Conservation (phyloP, 2,329 filamentous ascomycete genomes). For the Epichloe gansuensis region DNA sequence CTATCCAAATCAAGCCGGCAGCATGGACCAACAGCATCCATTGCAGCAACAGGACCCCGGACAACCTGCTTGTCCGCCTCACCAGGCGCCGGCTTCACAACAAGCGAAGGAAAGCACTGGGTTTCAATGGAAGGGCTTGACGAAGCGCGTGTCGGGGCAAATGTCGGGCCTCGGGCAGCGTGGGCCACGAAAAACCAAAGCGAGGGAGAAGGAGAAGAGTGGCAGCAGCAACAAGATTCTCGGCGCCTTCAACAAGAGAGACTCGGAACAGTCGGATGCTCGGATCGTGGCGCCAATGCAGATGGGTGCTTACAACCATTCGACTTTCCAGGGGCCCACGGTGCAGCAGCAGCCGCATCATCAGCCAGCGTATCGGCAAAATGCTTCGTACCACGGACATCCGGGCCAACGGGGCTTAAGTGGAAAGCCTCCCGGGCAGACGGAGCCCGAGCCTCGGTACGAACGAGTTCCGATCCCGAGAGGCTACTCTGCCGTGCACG, state of each 20-base stretch:
- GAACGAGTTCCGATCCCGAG: conserved; percentile 25
- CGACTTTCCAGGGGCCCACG: background rate
- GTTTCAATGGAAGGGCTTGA: conserved; percentile 22
- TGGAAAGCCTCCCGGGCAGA: background rate
- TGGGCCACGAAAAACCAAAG: conserved; percentile 6
- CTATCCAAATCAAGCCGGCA: no score
- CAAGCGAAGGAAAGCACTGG: conserved; percentile 8
- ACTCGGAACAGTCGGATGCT: conserved; percentile 13
- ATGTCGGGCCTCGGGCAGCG: conserved; percentile 8
- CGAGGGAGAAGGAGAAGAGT: conserved; percentile 12
- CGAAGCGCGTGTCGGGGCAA: conserved; percentile 20
- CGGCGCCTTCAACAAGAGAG: conserved; percentile 21
- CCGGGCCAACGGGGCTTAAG: background rate
- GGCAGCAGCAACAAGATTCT: conserved; percentile 17
- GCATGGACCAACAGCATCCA: background rate
- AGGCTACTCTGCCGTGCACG: conserved; percentile 24
- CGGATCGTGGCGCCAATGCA: background rate
- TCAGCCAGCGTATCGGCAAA: background rate
- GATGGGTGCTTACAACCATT: background rate
- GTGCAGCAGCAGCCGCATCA: background rate
- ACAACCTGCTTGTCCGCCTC: background rate
- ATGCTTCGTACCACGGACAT: background rate
- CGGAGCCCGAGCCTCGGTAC: conserved; percentile 20
- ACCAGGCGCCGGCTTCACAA: background rate
- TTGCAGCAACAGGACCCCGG: background rate